Conservation (phyloP, 2,329 filamentous ascomycete genomes). For the Scleromitrula shiraiana region DNA sequence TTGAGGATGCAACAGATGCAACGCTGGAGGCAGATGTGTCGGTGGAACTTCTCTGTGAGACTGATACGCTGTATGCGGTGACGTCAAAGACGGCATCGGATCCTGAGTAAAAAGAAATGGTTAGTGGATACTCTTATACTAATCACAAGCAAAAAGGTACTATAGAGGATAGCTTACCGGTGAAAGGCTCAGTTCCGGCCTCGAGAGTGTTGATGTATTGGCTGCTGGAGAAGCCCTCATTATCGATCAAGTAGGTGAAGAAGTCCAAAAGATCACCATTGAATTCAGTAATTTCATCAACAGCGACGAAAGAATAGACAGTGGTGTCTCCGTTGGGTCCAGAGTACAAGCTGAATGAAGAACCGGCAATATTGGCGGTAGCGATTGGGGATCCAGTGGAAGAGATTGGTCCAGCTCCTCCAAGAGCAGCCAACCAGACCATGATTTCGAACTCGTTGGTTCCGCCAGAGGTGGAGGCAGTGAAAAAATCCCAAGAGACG, state of each 20-base stretch:
- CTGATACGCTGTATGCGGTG: slow-evolving; percentile 2
- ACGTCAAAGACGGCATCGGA: slow-evolving; percentile 1
- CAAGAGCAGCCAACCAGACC: slow-evolving; percentile 54
- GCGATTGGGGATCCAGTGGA: slow-evolving; percentile 44
- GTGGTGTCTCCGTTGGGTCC: slow-evolving; percentile 50
- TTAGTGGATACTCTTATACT: background rate
- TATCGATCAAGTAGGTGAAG: slow-evolving; percentile 44
- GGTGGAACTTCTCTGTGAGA: background rate
- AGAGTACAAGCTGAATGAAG: slow-evolving; percentile 49
- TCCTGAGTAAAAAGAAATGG: background rate
- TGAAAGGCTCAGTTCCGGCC: slow-evolving; percentile 48
- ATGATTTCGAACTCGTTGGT: slow-evolving; percentile 54
- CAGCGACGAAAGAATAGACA: slow-evolving; percentile 52
- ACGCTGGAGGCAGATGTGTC: background rate
- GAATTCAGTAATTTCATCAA: slow-evolving; percentile 41
- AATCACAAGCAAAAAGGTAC: background rate
- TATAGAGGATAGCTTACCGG: slow-evolving; percentile 29
- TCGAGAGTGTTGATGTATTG: slow-evolving; percentile 47
- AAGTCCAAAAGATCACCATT: slow-evolving; percentile 50
- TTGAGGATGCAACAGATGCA: background rate
- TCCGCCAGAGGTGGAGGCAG: slow-evolving; percentile 37
- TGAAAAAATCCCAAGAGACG: slow-evolving; percentile 57
- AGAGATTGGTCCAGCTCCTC: slow-evolving; percentile 49
- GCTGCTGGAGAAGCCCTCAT: slow-evolving; percentile 38
- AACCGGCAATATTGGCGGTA: slow-evolving; percentile 44